phyloP scores from a whole-genome alignment of 352 stramenopile species.

The Bremia lactucae region DNA sequence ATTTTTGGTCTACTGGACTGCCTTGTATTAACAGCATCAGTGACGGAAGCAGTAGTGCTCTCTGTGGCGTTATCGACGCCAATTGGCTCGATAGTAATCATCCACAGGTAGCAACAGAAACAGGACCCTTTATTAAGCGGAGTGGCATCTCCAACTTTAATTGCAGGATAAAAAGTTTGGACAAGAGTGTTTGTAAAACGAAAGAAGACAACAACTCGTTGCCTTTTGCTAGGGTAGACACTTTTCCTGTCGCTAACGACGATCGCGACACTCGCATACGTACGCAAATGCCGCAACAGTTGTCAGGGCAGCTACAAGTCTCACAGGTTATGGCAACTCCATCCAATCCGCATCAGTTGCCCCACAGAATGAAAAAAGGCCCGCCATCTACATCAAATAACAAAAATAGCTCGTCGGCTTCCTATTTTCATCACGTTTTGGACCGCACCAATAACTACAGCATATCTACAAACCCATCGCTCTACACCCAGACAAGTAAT shows the following conservation, averaged over 20 bases:
- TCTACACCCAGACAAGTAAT: slow-evolving; percentile 7
- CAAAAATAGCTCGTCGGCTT: not conserved
- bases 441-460: slow-evolving; percentile 17
- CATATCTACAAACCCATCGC: slow-evolving; percentile 14
- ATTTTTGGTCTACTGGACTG: slow-evolving; percentile 17
- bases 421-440: slow-evolving; percentile 27
- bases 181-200: slow-evolving; percentile 6
- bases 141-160: slow-evolving; percentile 9
- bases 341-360: slow-evolving; percentile 16
- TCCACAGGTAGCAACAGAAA: not conserved
- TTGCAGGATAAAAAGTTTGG: slow-evolving; percentile 7
- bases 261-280: slow-evolving; percentile 40
- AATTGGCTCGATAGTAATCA: slow-evolving; percentile 3
- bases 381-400: not conserved
- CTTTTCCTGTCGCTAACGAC: slow-evolving; percentile 41
- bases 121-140: slow-evolving; percentile 7
- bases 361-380: slow-evolving; percentile 12
- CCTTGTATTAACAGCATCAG: slow-evolving; percentile 12
- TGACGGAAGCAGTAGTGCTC: slow-evolving; percentile 4
- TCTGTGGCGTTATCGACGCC: slow-evolving; percentile 10
- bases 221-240: slow-evolving; percentile 1
- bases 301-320: slow-evolving; percentile 11
- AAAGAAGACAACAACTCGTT: slow-evolving; percentile 6
- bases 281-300: slow-evolving; percentile 30
- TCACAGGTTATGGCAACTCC: slow-evolving; percentile 1